A percentile compares a stretch with the other conserved stretches of the same genome.
phyloP scores from a whole-genome alignment of 331 rosid genomes.

The Erythrophleum ivorense region DNA sequence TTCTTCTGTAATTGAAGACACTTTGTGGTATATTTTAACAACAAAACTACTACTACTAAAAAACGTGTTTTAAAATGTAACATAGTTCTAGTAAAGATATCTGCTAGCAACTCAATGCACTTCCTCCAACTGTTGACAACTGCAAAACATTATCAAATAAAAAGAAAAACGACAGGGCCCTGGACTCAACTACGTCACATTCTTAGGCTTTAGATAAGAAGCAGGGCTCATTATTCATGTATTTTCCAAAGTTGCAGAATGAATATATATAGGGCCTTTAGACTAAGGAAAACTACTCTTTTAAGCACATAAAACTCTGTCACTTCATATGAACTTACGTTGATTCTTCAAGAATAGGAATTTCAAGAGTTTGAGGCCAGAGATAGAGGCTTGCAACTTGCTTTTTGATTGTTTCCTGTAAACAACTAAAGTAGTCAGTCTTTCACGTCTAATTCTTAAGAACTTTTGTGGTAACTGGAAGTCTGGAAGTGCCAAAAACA shows the following conservation, averaged over 20 bases:
- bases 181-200: not conserved
- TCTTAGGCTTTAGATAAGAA: not conserved
- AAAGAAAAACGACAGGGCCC: not conserved
- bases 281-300: conserved; percentile 10
- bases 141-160: conserved; percentile 11
- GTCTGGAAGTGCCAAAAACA: not conserved
- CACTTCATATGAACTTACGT: conserved; percentile 56
- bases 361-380: conserved; percentile 85
- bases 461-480: conserved; percentile 5
- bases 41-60: not conserved
- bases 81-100: not conserved
- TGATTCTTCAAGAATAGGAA: conserved; percentile 79
- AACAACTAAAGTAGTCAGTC: conserved; percentile 30
- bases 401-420: conserved; percentile 73
- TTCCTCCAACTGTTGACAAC: not conserved
- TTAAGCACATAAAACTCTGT: conserved; percentile 5
- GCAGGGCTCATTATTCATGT: conserved; percentile 7
- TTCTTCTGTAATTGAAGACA: conserved; percentile 11
- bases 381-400: conserved; percentile 84
- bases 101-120: not conserved
- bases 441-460: conserved; percentile 26
- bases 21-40: conserved; percentile 13
- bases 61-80: conserved; percentile 4
- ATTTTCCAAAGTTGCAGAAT: not conserved
- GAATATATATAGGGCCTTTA: not conserved